Conservation (phyloP, 2,329 filamentous ascomycete species). For the Aspergillus sojae region DNA sequence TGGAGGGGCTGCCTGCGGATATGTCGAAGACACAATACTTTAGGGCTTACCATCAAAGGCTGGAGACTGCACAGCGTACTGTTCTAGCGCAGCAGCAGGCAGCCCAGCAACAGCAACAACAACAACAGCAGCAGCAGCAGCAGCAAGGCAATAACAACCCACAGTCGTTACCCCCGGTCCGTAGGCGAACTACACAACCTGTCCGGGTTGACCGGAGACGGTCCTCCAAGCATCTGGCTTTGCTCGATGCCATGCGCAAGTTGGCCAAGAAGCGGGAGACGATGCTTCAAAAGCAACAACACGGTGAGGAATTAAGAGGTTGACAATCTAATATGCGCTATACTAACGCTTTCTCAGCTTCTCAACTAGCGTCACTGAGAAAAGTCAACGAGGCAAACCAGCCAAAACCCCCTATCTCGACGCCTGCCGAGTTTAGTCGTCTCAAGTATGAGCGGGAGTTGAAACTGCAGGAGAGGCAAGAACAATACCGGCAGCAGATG, state of each 20-base stretch:
- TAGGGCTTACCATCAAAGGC: constrained; percentile 67
- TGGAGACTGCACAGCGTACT: constrained; percentile 65
- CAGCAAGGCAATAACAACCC: constrained; percentile 52
- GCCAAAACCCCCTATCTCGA: constrained; percentile 64
- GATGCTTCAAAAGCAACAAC: constrained; percentile 81
- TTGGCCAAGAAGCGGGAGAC: constrained; percentile 92
- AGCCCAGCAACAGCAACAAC: constrained; percentile 50
- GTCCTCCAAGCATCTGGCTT: constrained; percentile 80
- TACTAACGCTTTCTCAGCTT: constrained; percentile 44
- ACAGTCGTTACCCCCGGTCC: constrained; percentile 56
- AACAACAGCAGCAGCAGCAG: constrained; percentile 53
- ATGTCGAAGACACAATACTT: constrained; percentile 97
- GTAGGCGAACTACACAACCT: constrained; percentile 74
- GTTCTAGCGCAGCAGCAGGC: constrained; percentile 61
- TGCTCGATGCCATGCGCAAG: constrained; percentile 95
- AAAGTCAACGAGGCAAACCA: constrained; percentile 74
- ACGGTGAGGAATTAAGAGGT: constrained; percentile 51
- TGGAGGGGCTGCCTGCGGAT: constrained; percentile 87
- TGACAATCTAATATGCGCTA: neutral
- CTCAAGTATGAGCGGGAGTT: constrained; percentile 86
- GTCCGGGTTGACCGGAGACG: constrained; percentile 83
- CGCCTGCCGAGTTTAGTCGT: constrained; percentile 86
- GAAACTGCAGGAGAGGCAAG: constrained; percentile 59
- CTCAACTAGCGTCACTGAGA: constrained; percentile 74
- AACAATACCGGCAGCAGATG: constrained; percentile 66